These are phyloP conservation scores for Rusavskia elegans DNA, from an alignment of 495 filamentous ascomycete genomes.

Conservation along the genomic window DNA sequence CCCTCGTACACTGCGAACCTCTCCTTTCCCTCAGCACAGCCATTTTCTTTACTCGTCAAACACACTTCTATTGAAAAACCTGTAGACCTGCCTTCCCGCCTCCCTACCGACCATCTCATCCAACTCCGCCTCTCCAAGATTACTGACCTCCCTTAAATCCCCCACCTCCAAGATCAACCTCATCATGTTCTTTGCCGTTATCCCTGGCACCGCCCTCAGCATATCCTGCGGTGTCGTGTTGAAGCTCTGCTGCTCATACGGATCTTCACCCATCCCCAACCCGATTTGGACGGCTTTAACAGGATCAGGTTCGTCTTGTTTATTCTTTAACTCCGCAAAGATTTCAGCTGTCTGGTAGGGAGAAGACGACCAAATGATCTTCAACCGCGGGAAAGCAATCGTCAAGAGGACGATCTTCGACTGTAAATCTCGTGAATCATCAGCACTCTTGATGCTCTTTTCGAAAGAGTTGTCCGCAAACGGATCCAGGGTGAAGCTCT, in stretches of 20 bases:
- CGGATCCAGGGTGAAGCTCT: conserved; percentile 88
- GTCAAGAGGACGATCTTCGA: conserved; percentile 85
- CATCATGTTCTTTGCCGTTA: conserved; percentile 61
- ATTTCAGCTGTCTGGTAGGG: conserved; percentile 97
- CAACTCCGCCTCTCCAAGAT: conserved; percentile 64
- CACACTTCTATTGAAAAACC: conserved; percentile 77
- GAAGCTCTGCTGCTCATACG: conserved; percentile 41
- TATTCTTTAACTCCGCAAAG: conserved; percentile 81
- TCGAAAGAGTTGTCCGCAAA: conserved; percentile 68
- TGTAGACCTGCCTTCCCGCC: conserved; percentile 57
- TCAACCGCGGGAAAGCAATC: conserved; percentile 75
- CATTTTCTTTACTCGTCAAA: conserved; percentile 28
- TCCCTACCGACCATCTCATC: conserved; percentile 61
- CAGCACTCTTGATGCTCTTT: conserved; percentile 36
- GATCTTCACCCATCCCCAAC: conserved; percentile 38
- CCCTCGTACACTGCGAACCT: no score
- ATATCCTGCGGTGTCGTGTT: conserved; percentile 70
- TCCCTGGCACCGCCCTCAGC: conserved; percentile 68
- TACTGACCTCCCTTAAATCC: conserved; percentile 70
- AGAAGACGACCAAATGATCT: conserved; percentile 83
- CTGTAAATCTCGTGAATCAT: conserved; percentile 58
- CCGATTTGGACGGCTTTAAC: conserved; percentile 71
- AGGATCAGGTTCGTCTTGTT: conserved; percentile 79
- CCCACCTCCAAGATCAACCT: conserved; percentile 55
- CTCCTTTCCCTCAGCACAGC: no score